Evolutionary conservation across 1,139 yeast species (phyloP), one percentile per base, ranked within the genome.

Genomic region (Zygosaccharomyces pseudobailii): DNA sequence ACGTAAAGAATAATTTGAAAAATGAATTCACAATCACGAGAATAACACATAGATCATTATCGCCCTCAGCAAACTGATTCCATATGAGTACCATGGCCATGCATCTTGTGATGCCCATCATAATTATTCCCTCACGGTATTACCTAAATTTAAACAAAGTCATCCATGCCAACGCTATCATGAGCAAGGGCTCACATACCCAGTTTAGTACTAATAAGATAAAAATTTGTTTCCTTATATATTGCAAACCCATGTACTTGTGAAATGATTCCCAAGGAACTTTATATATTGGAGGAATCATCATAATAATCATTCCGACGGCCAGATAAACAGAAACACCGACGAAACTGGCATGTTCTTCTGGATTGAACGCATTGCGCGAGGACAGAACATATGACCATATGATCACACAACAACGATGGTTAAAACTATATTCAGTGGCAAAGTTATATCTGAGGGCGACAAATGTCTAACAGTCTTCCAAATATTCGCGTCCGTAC

Each of bases 21-120:
- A 41, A 78, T 45, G 80, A 74, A 61, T 80, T 80, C 40, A 78
- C 57, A 6, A 78, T 66, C 0, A 80, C 84, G 22, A 79, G 55
- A 6, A 77, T 60, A 3, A 81, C 82, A 63, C 85, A 80, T 45
- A 76, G 65, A 32, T 71, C 70, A 42, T 65, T 63, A 55, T 78
- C 80, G 4, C 84, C 85, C n/a, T 67, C 72, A 2, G 83, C 79
- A 20, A 80, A 67, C 21, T 76, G 74, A 56, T 76, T 79, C 85
- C 84, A 80, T n/a, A 79, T 62, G 41, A 80, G 63, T 0, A 79
- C 83, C 84, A 80, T 80, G 25, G 84, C 85, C 54, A 80, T 78
- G 59, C 85, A 80, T 49, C 85, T 61, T 3, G 83, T 84, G 36
- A 76, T 55, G 0, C 85, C 85, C 41, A 80, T 78, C 75, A 80